These are phyloP conservation scores for Syzygium oleosum DNA, from an alignment of 345 rosid genomes.

Conservation along the genomic window DNA sequence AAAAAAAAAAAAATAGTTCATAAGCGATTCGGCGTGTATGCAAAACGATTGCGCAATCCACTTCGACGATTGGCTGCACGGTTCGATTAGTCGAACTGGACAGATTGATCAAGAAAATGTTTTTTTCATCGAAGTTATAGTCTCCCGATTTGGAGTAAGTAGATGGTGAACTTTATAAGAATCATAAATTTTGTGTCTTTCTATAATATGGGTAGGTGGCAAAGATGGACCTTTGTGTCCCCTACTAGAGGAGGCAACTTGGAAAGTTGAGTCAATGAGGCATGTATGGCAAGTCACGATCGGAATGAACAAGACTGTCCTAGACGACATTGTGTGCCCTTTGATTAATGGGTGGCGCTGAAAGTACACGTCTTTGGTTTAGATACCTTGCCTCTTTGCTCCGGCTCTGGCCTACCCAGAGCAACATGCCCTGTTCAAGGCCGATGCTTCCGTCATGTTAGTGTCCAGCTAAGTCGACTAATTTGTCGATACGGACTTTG, in stretches of 20 bases:
- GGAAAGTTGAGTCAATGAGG: not conserved
- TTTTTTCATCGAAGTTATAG: not conserved
- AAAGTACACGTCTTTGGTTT: no score
- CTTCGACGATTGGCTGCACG: not conserved
- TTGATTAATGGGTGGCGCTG: not conserved
- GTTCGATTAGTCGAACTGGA: not conserved
- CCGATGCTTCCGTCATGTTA: not conserved
- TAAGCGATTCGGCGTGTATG: not conserved
- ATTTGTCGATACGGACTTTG: not conserved
- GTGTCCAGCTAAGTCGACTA: not conserved
- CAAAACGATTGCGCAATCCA: not conserved
- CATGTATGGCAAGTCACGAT: not conserved
- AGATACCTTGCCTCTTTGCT: no score
- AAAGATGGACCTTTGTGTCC: not conserved
- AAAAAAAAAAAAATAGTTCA: not conserved
- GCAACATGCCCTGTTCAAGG: not conserved
- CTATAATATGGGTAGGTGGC: not conserved
- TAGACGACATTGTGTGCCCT: not conserved
- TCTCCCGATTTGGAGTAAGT: not conserved
- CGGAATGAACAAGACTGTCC: not conserved
- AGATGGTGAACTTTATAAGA: not conserved
- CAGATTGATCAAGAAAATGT: not conserved
- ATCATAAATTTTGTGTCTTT: not conserved
- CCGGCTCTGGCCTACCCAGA: not conserved
- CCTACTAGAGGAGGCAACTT: not conserved